Evolutionary conservation across 805 yeast genomes (phyloP).

Genomic region (Pichia kluyveri): DNA sequence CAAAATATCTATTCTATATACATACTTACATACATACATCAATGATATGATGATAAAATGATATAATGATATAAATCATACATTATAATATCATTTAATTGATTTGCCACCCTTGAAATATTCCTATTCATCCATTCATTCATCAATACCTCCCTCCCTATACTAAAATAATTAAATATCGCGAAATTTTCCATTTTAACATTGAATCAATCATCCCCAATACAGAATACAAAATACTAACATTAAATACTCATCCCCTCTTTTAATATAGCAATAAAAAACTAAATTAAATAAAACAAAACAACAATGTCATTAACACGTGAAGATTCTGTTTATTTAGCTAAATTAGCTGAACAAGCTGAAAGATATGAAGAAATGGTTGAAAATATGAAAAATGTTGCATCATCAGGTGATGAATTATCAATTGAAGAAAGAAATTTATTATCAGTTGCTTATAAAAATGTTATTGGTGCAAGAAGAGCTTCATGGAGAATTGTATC

Average conservation of each 20-base stretch:
- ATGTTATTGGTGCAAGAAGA: constrained; percentile 98
- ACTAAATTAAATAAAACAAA: neutral
- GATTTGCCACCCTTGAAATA: too few species aligned
- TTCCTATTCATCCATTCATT: too few species aligned
- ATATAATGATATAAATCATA: too few species aligned
- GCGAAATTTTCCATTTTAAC: too few species aligned
- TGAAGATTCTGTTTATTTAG: constrained; percentile 97
- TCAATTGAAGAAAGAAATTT: constrained; percentile 97
- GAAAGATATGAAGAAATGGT: constrained; percentile 99
- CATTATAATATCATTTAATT: too few species aligned
- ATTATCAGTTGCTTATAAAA: constrained; percentile 94
- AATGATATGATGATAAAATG: too few species aligned
- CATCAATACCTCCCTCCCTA: too few species aligned
- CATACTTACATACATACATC: too few species aligned
- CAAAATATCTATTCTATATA: too few species aligned
- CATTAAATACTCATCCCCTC: neutral
- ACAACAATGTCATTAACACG: constrained; percentile 65
- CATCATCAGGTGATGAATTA: constrained; percentile 89
- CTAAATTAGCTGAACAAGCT: constrained; percentile 98
- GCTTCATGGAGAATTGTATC: constrained; percentile 99
- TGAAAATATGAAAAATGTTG: constrained; percentile 96
- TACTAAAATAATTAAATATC: too few species aligned
- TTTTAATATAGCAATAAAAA: too few species aligned
- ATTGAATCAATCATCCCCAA: too few species aligned
- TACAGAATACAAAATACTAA: neutral